Percentiles rank a stretch among this genome's conserved stretches.
phyloP scores from a whole-genome alignment of 345 rosid genomes.

The Corymbia maculata region DNA sequence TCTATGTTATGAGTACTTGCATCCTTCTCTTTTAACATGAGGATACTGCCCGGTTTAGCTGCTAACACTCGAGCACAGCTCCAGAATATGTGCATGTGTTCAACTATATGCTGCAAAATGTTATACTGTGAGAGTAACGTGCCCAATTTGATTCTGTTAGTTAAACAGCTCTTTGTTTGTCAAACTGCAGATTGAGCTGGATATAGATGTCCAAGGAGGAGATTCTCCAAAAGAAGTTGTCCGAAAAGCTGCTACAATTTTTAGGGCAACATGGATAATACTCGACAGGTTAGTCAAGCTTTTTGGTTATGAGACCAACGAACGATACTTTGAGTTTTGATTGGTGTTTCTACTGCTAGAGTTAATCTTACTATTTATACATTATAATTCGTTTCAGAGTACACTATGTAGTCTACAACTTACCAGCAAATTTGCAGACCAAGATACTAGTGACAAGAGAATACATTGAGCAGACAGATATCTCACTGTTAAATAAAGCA shows the following conservation, averaged over 20 bases:
- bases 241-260: constrained; percentile 10
- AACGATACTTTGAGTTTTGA: no score
- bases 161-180: neutral
- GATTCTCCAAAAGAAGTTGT: constrained; percentile 15
- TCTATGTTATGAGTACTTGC: neutral
- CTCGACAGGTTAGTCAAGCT: constrained; percentile 25
- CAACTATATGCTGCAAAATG: neutral
- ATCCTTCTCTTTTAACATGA: neutral
- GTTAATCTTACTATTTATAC: neutral
- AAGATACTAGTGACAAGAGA: neutral
- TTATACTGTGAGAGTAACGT: neutral
- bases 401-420: neutral
- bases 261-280: constrained; percentile 34
- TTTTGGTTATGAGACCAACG: neutral
- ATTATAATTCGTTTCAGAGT: neutral
- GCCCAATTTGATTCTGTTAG: neutral
- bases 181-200: constrained; percentile 23
- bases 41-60: neutral
- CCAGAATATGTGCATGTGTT: neutral
- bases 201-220: constrained; percentile 23
- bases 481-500: neutral
- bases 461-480: neutral
- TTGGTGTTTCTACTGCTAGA: neutral
- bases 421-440: neutral
- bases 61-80: neutral